Percentiles rank a stretch among this genome's conserved stretches.
These are phyloP conservation scores for Linnemannia exigua DNA, from an alignment of 192 early-diverging fungal genomes.

Conservation along the genomic window DNA sequence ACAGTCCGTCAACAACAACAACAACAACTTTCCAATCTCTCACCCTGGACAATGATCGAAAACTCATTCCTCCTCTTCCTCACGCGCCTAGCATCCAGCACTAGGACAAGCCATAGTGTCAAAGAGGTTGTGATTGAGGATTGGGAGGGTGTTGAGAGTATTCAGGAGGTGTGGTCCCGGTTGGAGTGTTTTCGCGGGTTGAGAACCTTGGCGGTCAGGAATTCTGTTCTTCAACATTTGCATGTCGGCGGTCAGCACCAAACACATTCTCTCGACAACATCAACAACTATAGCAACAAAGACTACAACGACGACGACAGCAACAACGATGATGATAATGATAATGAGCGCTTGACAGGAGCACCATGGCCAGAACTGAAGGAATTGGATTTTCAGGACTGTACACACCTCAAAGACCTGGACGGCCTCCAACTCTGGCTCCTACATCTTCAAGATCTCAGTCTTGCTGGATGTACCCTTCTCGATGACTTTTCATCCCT, in stretches of 20 bases:
- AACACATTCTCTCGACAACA: not conserved
- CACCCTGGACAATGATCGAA: slow-evolving; percentile 11
- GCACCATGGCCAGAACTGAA: slow-evolving; percentile 17
- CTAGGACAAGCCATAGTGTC: not conserved
- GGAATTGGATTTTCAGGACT: slow-evolving; percentile 26
- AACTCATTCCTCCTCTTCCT: slow-evolving; percentile 23
- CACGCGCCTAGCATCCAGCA: not conserved
- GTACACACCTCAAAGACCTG: slow-evolving; percentile 21
- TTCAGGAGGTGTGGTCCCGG: not conserved
- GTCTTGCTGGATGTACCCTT: slow-evolving; percentile 16
- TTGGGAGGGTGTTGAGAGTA: slow-evolving; percentile 7
- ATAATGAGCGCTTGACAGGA: not conserved
- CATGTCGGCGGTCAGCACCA: no score
- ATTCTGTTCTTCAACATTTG: not conserved
- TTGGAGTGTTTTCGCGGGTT: not conserved
- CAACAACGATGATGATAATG: not conserved
- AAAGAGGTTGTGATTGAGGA: slow-evolving; percentile 17
- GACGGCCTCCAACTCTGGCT: not conserved
- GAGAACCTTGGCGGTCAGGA: not conserved
- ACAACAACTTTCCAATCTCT: not conserved
- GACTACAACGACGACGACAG: no score
- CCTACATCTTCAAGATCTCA: slow-evolving; percentile 18
- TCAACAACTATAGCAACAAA: not conserved
- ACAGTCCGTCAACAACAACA: no score
- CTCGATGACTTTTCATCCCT: slow-evolving; percentile 22